phyloP scores from a whole-genome alignment of 805 yeast genomes.

The Candida ascalaphidarum region DNA sequence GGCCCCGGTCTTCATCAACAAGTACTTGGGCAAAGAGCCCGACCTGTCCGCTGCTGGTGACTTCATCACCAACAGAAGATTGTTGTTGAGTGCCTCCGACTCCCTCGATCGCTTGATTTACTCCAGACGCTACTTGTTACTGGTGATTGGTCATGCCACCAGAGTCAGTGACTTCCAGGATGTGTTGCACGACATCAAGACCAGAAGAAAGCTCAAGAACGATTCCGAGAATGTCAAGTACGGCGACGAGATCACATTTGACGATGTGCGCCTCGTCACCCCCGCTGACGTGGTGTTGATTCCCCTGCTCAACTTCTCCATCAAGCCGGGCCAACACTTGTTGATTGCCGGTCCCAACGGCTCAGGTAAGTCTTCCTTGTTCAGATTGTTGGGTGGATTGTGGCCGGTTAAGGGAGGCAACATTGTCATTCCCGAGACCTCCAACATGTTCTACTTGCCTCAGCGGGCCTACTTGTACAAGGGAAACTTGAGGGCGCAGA shows the following conservation, averaged over 20 bases:
- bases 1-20: slow-evolving; percentile 71
- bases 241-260: slow-evolving; percentile 52
- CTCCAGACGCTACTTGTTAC: slow-evolving; percentile 76
- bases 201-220: slow-evolving; percentile 8
- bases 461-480: slow-evolving; percentile 83
- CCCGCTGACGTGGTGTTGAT: slow-evolving; percentile 76
- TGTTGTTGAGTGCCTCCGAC: slow-evolving; percentile 75
- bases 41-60: slow-evolving; percentile 57
- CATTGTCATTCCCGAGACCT: slow-evolving; percentile 55
- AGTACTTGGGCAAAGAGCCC: slow-evolving; percentile 38
- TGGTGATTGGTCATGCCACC: slow-evolving; percentile 72
- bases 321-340: slow-evolving; percentile 76
- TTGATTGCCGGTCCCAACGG: slow-evolving; percentile 95
- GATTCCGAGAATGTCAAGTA: slow-evolving; percentile 15
- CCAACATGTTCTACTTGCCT: slow-evolving; percentile 79
- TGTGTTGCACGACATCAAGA: slow-evolving; percentile 42
- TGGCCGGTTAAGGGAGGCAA: slow-evolving; percentile 71
- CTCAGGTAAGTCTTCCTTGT: slow-evolving; percentile 88
- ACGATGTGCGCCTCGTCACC: slow-evolving; percentile 71
- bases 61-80: slow-evolving; percentile 81
- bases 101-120: slow-evolving; percentile 83
- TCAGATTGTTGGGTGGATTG: slow-evolving; percentile 83
- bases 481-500: slow-evolving; percentile 78
- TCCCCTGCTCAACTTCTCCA: slow-evolving; percentile 55
- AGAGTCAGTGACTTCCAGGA: slow-evolving; percentile 66